Base-by-base conservation (phyloP, 768 basidiomycete genomes). In the Boletus pseudopeckii region DNA sequence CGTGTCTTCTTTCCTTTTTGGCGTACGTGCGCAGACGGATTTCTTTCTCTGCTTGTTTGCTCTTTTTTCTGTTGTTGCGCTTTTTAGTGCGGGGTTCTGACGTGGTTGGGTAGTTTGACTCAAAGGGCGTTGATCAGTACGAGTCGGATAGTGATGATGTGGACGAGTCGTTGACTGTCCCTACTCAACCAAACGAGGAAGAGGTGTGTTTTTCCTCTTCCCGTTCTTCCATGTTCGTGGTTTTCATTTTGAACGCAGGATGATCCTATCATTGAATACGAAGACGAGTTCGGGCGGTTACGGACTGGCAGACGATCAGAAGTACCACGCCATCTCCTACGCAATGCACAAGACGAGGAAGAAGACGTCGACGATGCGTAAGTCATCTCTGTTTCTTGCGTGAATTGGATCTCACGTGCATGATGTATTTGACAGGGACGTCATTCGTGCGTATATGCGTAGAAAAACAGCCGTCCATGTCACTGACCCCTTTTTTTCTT, bases 261-360 rank as follows among this genome's bases (percentile, higher is more conserved):
- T 52, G 90, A 93, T 60, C 89, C 90, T 11, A 72, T 92, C 30
- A 77, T 92, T 6, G 92, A 93, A 67, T 92, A 92, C 54, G 83
- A 87, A 64, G 92, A 94, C 58, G 92, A 93, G 64, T 91, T 90
- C 64, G 91, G 91, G 34, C 83, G 92, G n/a, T 60, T 82, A 37
- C 76, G 90, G 54, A 88, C 80, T 1, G 82, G 80, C 17, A 78
- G 76, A 47, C 79, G 80, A 10, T 92, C 91, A 13, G 88, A 93
- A 63, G 80, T 93, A 1, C 91, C 92, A 38, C 78, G 88, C 34
- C 73, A 88, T 54, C 72, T 90, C 9, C 64, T 81, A 6, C 75
- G 74, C 9, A 64, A 74, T 33, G 55, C 71, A n/a, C 74, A 77
- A 34, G 73, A 79, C 18, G 75, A 80, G 22, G 72, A 75, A 32